Conservation (phyloP, 2,329 filamentous ascomycete species). For the Neodidymelliopsis sp. region DNA sequence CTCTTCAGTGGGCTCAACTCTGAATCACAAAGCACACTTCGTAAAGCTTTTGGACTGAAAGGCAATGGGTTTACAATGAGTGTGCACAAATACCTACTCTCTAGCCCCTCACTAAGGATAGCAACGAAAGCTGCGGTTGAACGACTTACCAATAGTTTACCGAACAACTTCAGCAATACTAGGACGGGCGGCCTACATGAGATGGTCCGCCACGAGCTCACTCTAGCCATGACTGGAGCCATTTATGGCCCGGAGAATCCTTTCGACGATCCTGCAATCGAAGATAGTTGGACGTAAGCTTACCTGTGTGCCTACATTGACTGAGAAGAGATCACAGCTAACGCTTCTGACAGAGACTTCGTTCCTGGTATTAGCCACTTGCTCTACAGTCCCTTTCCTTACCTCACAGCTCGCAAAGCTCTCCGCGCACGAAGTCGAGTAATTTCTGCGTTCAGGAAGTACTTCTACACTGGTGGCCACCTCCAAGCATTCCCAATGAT, state of each 20-base stretch:
- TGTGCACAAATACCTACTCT: constrained; percentile 46
- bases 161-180: constrained; percentile 16
- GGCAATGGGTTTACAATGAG: constrained; percentile 50
- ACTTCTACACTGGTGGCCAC: constrained; percentile 51
- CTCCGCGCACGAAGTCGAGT: constrained; percentile 47
- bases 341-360: constrained; percentile 22
- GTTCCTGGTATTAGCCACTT: constrained; percentile 36
- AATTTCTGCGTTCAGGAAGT: constrained; percentile 46
- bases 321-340: neutral
- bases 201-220: constrained; percentile 44
- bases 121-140: constrained; percentile 49
- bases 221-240: constrained; percentile 49
- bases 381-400: constrained; percentile 29
- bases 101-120: constrained; percentile 42
- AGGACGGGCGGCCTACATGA: constrained; percentile 20
- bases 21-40: constrained; percentile 23
- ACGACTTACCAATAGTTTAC: constrained; percentile 37
- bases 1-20: constrained; percentile 38
- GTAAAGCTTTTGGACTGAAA: constrained; percentile 36
- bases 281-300: constrained; percentile 48
- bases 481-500: constrained; percentile 51
- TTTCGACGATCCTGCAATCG: constrained; percentile 46
- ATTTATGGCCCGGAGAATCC: constrained; percentile 55
- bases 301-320: neutral
- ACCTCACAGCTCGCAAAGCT: constrained; percentile 43